These are phyloP conservation scores for Carex arenaria DNA, from an alignment of 202 grass and related monocot species.

Conservation along the genomic window DNA sequence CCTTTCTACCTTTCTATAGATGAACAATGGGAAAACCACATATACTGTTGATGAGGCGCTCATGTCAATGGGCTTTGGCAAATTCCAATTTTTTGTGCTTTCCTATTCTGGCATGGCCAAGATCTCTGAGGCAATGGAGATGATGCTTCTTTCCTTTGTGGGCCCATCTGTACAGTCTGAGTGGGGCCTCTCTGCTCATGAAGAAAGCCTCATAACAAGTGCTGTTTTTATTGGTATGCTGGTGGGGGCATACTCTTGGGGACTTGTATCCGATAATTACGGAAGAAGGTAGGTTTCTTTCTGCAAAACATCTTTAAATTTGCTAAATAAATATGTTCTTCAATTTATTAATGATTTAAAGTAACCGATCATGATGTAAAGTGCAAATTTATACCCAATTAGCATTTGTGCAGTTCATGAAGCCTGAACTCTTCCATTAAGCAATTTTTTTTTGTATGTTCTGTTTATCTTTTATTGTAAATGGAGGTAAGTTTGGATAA, in stretches of 20 bases:
- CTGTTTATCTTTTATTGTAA: neutral
- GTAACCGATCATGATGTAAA: neutral
- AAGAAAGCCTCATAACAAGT: conserved; percentile 92
- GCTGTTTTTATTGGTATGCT: conserved; percentile 91
- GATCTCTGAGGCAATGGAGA: conserved; percentile 99
- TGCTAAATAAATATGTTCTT: neutral
- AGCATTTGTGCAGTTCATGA: neutral
- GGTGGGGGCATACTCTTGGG: conserved; percentile 85
- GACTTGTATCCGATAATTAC: conserved; percentile 88
- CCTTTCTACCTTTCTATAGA: conserved; percentile 53
- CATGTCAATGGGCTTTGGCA: conserved; percentile 76
- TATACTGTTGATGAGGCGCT: conserved; percentile 93
- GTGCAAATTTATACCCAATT: neutral
- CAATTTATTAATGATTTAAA: neutral
- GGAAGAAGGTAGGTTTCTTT: conserved; percentile 68
- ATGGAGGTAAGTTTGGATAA: neutral
- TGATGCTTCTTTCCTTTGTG: conserved; percentile 99
- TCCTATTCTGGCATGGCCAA: conserved; percentile 93
- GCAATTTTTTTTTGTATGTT: neutral
- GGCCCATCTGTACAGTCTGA: conserved; percentile 85
- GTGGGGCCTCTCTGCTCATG: conserved; percentile 78
- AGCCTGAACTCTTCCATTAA: neutral
- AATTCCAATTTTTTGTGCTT: conserved; percentile 87
- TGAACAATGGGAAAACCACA: conserved; percentile 56
- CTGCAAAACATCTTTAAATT: conserved; percentile 12